Evolutionary conservation across 805 yeast genomes (phyloP), one percentile per base, ranked within the genome.

Genomic region (Ogataea paradorogensis): DNA sequence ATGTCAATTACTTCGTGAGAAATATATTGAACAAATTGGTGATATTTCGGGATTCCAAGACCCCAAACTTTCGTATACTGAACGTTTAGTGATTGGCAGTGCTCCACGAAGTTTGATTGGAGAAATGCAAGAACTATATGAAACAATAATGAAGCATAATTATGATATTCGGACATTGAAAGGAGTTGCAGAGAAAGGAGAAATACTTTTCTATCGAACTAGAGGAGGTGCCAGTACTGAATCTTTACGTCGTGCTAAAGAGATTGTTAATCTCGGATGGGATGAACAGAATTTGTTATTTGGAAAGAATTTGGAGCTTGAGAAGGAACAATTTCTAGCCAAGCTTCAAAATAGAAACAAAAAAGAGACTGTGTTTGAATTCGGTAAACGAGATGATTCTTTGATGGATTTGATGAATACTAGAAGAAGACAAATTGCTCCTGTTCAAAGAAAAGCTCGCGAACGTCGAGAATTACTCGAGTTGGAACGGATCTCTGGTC

Each of bases 341-440:
- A 79, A 80, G 52, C 67, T 93, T 45, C 77, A 78, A 44, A 74
- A 85, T 50, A 72, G 96, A 57, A 61, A 69, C 30, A 69, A 78
- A 35, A 83, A 86, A 53, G 98, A 93, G 59, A 93, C 99, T 0
- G 97, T 93, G 3, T 93, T 93, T 59, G 99, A 93, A 62, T 84
- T 89, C 62, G 76, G 80, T 45, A 78, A 81, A 54, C 73, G 71
- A 35, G 86, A 81, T 49, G 82, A 82, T 48, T 75, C 80, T 35
- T 70, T 88, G 57, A 82, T 85, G 27, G 82, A 82, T 38, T 71
- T 93, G 57, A 93, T 93, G 99, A 74, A 80, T 47, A 78, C 80
- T 45, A 73, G 98, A 69, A 74, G 99, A 60, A 73, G 72, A 44
- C 96, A 90, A 59, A 72, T 91, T 41, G 96, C 95, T 0, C 62